Evolutionary conservation across 345 rosid genomes (phyloP), one percentile per base, ranked within the genome.

Genomic region (Angophora floribunda): DNA sequence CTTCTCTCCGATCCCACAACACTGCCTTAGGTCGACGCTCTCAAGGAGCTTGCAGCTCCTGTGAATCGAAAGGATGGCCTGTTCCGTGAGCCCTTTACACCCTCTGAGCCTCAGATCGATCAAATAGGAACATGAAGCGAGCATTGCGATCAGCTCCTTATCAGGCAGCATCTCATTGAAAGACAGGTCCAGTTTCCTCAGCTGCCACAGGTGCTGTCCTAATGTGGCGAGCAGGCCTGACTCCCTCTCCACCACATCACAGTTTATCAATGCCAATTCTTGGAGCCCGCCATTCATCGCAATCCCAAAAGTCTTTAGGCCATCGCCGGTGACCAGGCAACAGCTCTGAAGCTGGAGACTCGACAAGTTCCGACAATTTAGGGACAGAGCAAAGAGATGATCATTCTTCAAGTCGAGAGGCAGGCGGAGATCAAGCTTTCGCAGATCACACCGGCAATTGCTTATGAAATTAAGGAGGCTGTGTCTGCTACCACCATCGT

Each of bases 401-500:
- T 92, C 95, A 44, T 96, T 97, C 82, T 87, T 87, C 26, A 97
- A 94, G 94, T 97, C 99, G 89, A 97, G 86, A 17, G 99, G 99
- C 82, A 97, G 90, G 19, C 99, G 95, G 36, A 97, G 91, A 89
- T 96, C 99, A 26, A 97, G 93, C 47, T 84, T 95, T 44, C 86
- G 91, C 88, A 96, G 86, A 82, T 92, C 90, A 85, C 94, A 95
- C 70, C 92, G 91, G 88, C 92, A 93, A 87, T 91, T 92, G 57
- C 61, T 94, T 65, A 97, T 91, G 90, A 96, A 97, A 26, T 93
- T 94, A 89, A 91, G 96, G 75, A 97, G 94, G 6, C 96, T 96
- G 32, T 96, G 97, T 85, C 91, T 88, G 75, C 94, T 93, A 21
- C 99, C 97, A 24, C 99, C 99, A 88, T 97, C 99, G 86, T 96